Conservation (phyloP, 768 basidiomycete genomes). For the Cystofilobasidium capitatum region DNA sequence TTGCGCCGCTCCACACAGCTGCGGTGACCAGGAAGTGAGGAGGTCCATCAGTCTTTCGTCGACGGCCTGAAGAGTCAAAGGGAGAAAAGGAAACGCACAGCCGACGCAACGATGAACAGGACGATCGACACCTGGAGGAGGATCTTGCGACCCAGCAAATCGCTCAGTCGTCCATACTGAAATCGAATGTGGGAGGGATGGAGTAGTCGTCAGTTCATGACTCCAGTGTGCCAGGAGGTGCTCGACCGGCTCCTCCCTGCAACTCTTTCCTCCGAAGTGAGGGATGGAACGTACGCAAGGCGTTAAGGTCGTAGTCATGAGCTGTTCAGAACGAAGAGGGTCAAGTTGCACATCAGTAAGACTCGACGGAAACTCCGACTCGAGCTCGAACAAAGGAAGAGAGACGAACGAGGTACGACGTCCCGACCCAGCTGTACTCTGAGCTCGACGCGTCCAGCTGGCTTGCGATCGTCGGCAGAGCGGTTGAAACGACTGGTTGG, state of each 20-base stretch:
- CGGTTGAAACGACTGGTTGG: slow-evolving; percentile 21
- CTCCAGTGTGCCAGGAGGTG: not conserved
- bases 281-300: slow-evolving; percentile 22
- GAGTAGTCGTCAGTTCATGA: not conserved
- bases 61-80: not conserved
- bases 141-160: slow-evolving; percentile 53
- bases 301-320: slow-evolving; percentile 12
- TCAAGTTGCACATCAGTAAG: no score
- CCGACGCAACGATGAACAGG: slow-evolving; percentile 53
- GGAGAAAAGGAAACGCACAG: not conserved
- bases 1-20: slow-evolving; percentile 68
- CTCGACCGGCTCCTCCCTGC: no score
- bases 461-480: slow-evolving; percentile 11
- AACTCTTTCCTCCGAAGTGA: no score
- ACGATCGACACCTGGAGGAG: slow-evolving; percentile 57
- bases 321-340: no score
- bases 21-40: not conserved
- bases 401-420: no score
- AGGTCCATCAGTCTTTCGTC: not conserved
- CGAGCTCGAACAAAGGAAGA: no score
- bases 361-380: no score
- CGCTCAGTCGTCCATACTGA: slow-evolving; percentile 7
- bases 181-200: not conserved
- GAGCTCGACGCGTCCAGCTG: not conserved
- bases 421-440: slow-evolving; percentile 9